Base-by-base conservation (phyloP, 2,329 filamentous ascomycete genomes). In the Mollisia scopiformis region DNA sequence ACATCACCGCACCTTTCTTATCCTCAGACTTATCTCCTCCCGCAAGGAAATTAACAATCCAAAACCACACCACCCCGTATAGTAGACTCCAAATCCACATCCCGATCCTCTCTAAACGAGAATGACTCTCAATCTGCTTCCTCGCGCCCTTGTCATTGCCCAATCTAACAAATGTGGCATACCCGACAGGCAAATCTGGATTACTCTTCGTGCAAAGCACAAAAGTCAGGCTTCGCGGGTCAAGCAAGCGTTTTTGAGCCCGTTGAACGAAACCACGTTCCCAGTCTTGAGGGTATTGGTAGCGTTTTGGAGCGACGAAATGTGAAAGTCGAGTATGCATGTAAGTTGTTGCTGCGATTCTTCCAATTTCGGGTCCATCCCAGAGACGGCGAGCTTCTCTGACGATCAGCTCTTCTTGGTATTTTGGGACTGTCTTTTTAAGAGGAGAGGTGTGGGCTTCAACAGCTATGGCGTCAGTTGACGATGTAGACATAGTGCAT, bases 131-230 rank as follows among this genome's bases (percentile, higher is more conserved):
- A 7, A 65, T 62, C 14, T 62, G 57, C 35, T 25, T 53, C 37
- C 52, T 28, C 5, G 67, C 68, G 3, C 58, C 67, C 8, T 57
- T 61, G 43, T 71, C 69, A 10, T 66, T 58, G 1, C 70, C 69
- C 0, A 67, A 21, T 1, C 70, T 56, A 7, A 53, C 14, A 28
- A 67, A 69, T 28, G 65, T 62, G 28, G 60, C 63, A 51, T 69
- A 66, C 0, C 62, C 69, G 2, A 72, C 58, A 2, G 57, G 43
- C 10, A 50, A 7, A 14, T 51, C 35, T 1, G 62, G 63, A 16
- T 62, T 57, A 4, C 52, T 31, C 2, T 58, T 58, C 8, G 52
- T 49, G 25, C 57, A 63, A 6, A 68, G 68, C 8, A 70, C 67
- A 57, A 66, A 64, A 1, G 54, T 55, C 16, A 64, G 23, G 37